Conservation (phyloP, 2,329 filamentous ascomycete species). For the Fusarium pseudoanthophilum region DNA sequence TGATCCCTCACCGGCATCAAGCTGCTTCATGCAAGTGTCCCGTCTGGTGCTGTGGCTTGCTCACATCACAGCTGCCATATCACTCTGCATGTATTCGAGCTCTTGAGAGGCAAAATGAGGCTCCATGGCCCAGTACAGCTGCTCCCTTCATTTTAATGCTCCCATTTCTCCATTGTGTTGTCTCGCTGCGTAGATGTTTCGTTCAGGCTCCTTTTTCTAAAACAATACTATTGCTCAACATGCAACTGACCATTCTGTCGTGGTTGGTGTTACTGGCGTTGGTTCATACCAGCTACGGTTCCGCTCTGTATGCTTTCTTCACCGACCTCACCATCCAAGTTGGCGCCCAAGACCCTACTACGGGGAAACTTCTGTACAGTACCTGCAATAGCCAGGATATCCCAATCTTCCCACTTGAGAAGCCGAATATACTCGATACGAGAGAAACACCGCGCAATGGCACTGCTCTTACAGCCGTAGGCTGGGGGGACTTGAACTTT, state of each 20-base stretch:
- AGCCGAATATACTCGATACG: not conserved
- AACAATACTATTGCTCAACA: fast-evolving
- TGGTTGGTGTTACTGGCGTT: not conserved
- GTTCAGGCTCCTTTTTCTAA: not conserved
- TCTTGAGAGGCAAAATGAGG: not conserved
- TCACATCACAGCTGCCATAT: too few species aligned
- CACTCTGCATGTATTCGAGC: not conserved
- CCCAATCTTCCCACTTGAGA: constrained; percentile 1
- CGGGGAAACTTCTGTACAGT: constrained; percentile 2
- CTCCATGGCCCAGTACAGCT: too few species aligned
- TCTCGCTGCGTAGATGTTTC: fast-evolving
- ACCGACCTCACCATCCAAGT: constrained; percentile 1
- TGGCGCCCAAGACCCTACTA: not conserved
- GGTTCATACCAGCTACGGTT: not conserved
- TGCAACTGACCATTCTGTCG: not conserved
- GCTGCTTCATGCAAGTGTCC: not conserved
- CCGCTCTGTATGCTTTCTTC: constrained; percentile 2
- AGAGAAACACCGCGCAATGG: not conserved
- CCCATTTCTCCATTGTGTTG: fast-evolving
- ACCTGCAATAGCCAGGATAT: not conserved
- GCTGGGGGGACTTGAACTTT: not conserved
- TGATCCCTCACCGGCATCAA: not conserved
- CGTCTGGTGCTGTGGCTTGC: not conserved
- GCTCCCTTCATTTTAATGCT: not conserved
- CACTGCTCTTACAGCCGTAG: not conserved